Base-by-base conservation (phyloP, 441 rosid genomes). In the Kokia cookei region DNA sequence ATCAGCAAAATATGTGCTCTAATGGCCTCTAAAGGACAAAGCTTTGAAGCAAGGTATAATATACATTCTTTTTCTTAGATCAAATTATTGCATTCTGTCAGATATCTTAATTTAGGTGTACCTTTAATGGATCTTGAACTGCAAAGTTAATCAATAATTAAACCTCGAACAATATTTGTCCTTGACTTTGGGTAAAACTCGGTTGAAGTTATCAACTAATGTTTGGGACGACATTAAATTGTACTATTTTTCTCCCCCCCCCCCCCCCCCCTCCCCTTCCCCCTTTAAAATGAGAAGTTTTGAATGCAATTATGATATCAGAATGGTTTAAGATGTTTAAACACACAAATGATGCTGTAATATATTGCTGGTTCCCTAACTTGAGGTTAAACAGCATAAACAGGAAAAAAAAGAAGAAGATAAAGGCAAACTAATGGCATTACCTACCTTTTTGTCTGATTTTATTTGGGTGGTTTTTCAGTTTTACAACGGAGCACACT, bases 11-110 rank as follows among this genome's bases (percentile, higher is more conserved):
- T 96, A 48, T 91, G 97, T 81, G 80, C 91, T 11, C 74, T 84
- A 64, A 75, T 90, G 69, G 81, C 82, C 51, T 86, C 91, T 65
- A 84, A 83, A 51, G 95, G 87, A 40, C 85, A 76, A 58, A 78
- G 78, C 82, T 94, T 92, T 76, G 98, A 91, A 76, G 94, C 94
- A 58, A 90, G 98, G 99, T 94, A 85, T 78, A 65, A 5, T 65
- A 78, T 70, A 15, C 75, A 55, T 45, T 24, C 70, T 43, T 45
- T 45, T 47, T 53, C 29, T 48, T 64, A n/a, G 58, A 64, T 68
- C 42, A 69, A 51, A 17, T 29, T 50, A 15, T 50, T 47, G 57
- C 59, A 7, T 73, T 26, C 43, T 73, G 2, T 72, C 29, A 14
- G 29, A 45, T 47, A 45, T 60, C 29, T 15, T 37, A 40, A 64